Percentiles rank a stretch among this genome's conserved stretches.
Conservation (phyloP, 2,329 filamentous ascomycete species). For the Alternaria atra region DNA sequence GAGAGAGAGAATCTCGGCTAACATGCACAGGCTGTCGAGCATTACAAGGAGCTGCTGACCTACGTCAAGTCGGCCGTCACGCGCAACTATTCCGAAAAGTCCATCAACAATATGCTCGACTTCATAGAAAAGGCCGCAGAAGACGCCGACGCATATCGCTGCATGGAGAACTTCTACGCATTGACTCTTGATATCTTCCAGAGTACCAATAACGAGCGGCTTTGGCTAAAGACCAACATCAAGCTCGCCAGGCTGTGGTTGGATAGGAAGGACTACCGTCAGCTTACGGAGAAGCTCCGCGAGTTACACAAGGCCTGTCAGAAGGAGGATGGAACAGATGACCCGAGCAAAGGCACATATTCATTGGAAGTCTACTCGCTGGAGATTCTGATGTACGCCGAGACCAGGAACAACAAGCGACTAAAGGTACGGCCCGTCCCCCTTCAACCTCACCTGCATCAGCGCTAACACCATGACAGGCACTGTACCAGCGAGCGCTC, state of each 20-base stretch:
- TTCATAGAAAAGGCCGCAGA: slow-evolving; percentile 91
- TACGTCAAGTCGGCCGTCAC: slow-evolving; percentile 98
- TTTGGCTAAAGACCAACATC: slow-evolving; percentile 98
- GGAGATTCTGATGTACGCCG: slow-evolving; percentile 98
- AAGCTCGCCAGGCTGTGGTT: slow-evolving; percentile 92
- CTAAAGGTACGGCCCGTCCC: slow-evolving; percentile 69
- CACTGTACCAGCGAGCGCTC: slow-evolving; percentile 88
- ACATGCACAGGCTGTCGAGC: slow-evolving; percentile 76
- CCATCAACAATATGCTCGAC: slow-evolving; percentile 99
- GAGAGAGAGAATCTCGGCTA: slow-evolving; percentile 26
- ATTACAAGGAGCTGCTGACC: slow-evolving; percentile 93
- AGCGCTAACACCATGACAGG: slow-evolving; percentile 51
- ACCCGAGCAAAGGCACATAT: slow-evolving; percentile 96
- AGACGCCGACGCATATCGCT: slow-evolving; percentile 74
- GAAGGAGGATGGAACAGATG: slow-evolving; percentile 83
- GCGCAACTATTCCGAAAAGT: slow-evolving; percentile 98
- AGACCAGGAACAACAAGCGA: slow-evolving; percentile 96
- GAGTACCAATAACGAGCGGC: slow-evolving; percentile 93
- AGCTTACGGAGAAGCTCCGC: slow-evolving; percentile 81
- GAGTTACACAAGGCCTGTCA: slow-evolving; percentile 92
- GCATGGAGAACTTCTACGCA: slow-evolving; percentile 95
- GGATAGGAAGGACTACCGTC: slow-evolving; percentile 86
- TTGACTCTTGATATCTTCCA: slow-evolving; percentile 94
- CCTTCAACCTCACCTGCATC: slow-evolving; percentile 31
- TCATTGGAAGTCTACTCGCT: slow-evolving; percentile 94